Evolutionary conservation across 306 rosid genomes (phyloP), one percentile per base, ranked within the genome.

Genomic region (Lupinus albus): DNA sequence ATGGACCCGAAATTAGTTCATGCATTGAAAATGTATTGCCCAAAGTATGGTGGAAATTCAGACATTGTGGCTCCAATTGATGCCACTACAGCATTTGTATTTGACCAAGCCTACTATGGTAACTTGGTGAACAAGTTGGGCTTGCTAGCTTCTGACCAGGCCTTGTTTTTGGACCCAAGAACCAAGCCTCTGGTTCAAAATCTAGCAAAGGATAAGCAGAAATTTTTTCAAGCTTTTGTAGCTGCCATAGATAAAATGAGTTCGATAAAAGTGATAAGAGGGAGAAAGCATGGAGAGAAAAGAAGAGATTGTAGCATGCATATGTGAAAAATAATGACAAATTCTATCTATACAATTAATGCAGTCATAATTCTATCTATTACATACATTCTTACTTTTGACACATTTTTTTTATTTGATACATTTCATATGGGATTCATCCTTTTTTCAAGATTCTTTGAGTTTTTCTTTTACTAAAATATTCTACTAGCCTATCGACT

Each of bases 241-340:
- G 49, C 20, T 11, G 96, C 98, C 2, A 92, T 92, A 85, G 96
- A 89, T 5, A 92, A 85, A 74, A 61, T 89, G 95, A 95, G 95
- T 15, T 80, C 82, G 41, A 76, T 89, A 1, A 81, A 86, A 15
- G 96, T 83, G 36, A 79, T 84, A 17, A 86, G 88, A 62, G 96
- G 93, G 58, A 55, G 41, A 16, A 81, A 25, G 70, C 93, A 92
- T 61, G 97, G 95, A 18, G 96, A 92, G 89, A 85, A 30, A 39
- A 73, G 96, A 71, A 88, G 75, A 51, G 87, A 79, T 20, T 88
- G 95, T 53, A 70, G 85, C 46, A 32, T 74, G 76, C 91, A 86
- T 51, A 17, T 13, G 44, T 80, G 71, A 25, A 25, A 25, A 78
- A 32, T 3, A 42, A 0, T 44, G 17, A 30, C 39, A 13, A 15